Conservation (phyloP, 192 early-diverging fungal genomes). For the Backusella sp. region DNA sequence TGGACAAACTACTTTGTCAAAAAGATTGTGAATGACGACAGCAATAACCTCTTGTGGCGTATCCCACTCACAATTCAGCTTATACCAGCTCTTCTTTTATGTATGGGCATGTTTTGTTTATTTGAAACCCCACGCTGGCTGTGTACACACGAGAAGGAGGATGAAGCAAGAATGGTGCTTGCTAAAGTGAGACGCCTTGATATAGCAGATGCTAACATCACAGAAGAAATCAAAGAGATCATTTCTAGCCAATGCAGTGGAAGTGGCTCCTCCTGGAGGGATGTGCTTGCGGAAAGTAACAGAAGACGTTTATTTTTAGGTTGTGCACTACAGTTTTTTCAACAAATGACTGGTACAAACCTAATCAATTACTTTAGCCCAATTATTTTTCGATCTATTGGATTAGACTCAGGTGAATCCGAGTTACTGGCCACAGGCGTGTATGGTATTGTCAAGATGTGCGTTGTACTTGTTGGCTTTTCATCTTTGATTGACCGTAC, state of each 20-base stretch:
- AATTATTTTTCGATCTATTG: constrained; percentile 29
- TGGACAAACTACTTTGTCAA: constrained; percentile 30
- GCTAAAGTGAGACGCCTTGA: constrained; percentile 38
- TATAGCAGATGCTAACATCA: constrained; percentile 29
- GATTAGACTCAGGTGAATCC: constrained; percentile 23
- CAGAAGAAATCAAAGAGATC: constrained; percentile 53
- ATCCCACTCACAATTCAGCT: constrained; percentile 28
- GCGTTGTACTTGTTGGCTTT: constrained; percentile 39
- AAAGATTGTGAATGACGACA: constrained; percentile 10
- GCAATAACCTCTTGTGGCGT: constrained; percentile 23
- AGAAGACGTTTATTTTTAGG: constrained; percentile 59
- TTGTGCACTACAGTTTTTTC: constrained; percentile 67
- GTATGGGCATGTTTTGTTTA: constrained; percentile 23
- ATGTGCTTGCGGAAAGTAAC: constrained; percentile 55
- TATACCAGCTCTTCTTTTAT: constrained; percentile 16
- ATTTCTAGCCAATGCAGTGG: constrained; percentile 18
- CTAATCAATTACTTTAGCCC: constrained; percentile 63
- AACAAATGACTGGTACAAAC: constrained; percentile 43
- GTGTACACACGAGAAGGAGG: constrained; percentile 36
- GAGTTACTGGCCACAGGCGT: constrained; percentile 36
- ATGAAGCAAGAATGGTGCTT: constrained; percentile 42
- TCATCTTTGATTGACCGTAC: constrained; percentile 58
- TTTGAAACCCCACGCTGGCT: constrained; percentile 60
- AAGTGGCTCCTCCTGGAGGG: constrained; percentile 50
- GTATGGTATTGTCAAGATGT: constrained; percentile 39